These are phyloP conservation scores for Leishmania gerbilli DNA, from an alignment of 208 protist species.

Conservation along the genomic window DNA sequence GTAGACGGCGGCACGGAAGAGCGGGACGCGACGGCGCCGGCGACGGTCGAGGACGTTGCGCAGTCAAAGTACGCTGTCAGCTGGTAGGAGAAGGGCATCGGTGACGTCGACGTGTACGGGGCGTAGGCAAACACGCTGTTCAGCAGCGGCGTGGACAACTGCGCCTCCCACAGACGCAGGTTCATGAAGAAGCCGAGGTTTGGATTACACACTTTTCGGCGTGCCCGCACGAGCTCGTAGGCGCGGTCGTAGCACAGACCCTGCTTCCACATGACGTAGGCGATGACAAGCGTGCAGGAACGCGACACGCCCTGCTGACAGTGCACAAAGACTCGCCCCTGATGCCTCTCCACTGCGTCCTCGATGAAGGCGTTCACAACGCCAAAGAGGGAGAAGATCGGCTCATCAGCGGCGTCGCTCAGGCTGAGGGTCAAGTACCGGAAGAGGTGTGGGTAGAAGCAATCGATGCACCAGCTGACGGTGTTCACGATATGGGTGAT, in stretches of 20 bases:
- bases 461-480: conserved; percentile 75
- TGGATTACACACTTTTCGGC: conserved; percentile 80
- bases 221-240: conserved; percentile 74
- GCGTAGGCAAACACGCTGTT: conserved; percentile 65
- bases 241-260: conserved; percentile 82
- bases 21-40: neutral
- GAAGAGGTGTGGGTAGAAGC: conserved; percentile 76
- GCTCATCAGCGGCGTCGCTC: conserved; percentile 87
- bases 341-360: conserved; percentile 33
- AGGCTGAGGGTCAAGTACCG: conserved; percentile 84
- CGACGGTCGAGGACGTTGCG: conserved; percentile 5
- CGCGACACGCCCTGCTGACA: conserved; percentile 95
- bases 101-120: conserved; percentile 49
- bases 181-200: conserved; percentile 93
- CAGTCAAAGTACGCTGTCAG: conserved; percentile 45
- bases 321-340: conserved; percentile 91
- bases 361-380: conserved; percentile 90
- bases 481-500: conserved; percentile 95
- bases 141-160: conserved; percentile 49
- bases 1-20: neutral
- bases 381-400: conserved; percentile 91
- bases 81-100: conserved; percentile 65
- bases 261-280: conserved; percentile 91
- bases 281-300: conserved; percentile 89
- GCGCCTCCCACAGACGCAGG: conserved; percentile 74